Evolutionary conservation across 352 stramenopile genomes (phyloP), one percentile per base, ranked within the genome.

Genomic region (Pythium monospermum): DNA sequence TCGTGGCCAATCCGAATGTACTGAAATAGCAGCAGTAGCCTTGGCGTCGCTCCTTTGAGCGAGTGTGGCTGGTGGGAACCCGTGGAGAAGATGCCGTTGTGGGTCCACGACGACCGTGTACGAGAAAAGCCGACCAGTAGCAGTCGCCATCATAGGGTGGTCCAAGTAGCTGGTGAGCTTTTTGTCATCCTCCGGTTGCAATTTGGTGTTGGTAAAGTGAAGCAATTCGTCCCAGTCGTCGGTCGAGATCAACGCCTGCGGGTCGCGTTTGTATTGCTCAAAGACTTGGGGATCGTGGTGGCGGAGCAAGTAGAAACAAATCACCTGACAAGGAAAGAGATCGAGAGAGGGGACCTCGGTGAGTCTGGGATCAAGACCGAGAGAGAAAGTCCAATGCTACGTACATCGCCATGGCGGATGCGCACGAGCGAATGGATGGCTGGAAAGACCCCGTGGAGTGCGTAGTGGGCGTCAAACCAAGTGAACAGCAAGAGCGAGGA

Each of bases 261-360:
- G 49, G 18, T 59, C 23, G 7, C 16, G 10, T 32, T 32, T 52
- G 35, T 23, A 55, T 15, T 28, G 3, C 10, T 45, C 30, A 13
- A 56, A 42, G 7, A 32, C 42, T 2, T 35, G 35, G 18, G 6
- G 15, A 21, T 50, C 41, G 7, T 1, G 18, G n/a, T 64, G 57
- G 0, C 45, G 49, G 16, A 80, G 30, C 22, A 80, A 25, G 45
- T 68, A 82, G 15, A 61, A 61, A 12, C 65, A 22, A 45, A 78
- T 59, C 27, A 85, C 27, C 69, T 82, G 49, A n/a, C 23, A 27
- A 39, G 33, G 6, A 61, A 46, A 4, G 11, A 0, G 41, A 31
- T 12, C 19, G 31, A 15, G 15, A 25, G 13, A 30, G 23, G 16
- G 44, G 26, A 35, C n/a, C n/a, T n/a, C n/a, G n/a, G n/a, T n/a